These are phyloP conservation scores for Kalanchoe fedtschenkoi DNA, from an alignment of 164 flowering plant species.

Conservation along the genomic window DNA sequence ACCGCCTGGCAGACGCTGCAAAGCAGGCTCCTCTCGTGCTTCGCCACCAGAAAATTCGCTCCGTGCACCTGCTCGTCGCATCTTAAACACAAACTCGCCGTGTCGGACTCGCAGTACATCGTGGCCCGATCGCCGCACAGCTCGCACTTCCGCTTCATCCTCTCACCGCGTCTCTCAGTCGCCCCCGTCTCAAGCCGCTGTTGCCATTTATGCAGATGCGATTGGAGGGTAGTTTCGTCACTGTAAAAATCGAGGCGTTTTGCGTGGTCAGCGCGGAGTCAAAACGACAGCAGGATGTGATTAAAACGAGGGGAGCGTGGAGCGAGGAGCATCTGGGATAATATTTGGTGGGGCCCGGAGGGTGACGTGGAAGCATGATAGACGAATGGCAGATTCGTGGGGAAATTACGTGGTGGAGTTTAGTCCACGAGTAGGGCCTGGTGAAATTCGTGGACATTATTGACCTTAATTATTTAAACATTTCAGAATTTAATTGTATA, in stretches of 20 bases:
- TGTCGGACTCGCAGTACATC: constrained; percentile 69
- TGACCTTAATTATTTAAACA: background rate
- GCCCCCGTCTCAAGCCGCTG: no score
- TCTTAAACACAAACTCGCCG: constrained; percentile 63
- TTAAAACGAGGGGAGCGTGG: constrained; percentile 1
- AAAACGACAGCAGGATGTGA: background rate
- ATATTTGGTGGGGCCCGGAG: constrained; percentile 3
- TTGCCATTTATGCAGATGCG: background rate
- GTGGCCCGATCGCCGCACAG: constrained; percentile 40
- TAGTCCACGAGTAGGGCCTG: background rate
- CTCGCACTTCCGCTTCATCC: constrained; percentile 46
- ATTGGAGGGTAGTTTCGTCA: background rate
- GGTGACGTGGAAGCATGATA: background rate
- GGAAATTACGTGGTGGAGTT: background rate
- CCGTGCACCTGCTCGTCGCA: constrained; percentile 74
- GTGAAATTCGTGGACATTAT: background rate
- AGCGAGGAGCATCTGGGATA: background rate
- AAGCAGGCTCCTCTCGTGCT: constrained; percentile 41
- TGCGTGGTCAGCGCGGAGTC: background rate
- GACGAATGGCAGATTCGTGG: background rate
- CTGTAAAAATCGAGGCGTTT: no score
- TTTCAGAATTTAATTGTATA: no score
- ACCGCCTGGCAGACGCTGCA: constrained; percentile 51
- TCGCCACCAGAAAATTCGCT: constrained; percentile 70
- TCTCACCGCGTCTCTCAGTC: no score